Conservation (phyloP, 2,329 filamentous ascomycete species). For the Magnaporthiopsis rhizophila region DNA sequence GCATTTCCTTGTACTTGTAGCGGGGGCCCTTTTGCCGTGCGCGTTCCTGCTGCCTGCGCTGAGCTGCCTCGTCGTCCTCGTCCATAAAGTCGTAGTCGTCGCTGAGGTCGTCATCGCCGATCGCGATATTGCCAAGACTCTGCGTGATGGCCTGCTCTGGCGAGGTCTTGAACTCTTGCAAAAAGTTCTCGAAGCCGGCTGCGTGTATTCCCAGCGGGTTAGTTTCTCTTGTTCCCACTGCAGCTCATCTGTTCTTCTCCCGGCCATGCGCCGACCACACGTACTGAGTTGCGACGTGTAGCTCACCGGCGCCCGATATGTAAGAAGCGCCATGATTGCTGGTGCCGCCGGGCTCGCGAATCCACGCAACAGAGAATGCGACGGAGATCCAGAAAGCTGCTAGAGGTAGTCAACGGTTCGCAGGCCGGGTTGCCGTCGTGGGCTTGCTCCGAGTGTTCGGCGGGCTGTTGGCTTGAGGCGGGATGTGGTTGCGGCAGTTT, state of each 20-base stretch:
- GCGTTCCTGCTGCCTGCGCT: conserved; percentile 40
- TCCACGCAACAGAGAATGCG: not conserved
- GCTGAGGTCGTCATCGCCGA: conserved; percentile 78
- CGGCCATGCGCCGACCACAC: conserved; percentile 21
- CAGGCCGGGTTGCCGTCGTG: not conserved
- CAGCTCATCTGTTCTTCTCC: not conserved
- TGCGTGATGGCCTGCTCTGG: conserved; percentile 65
- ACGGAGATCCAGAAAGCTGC: not conserved
- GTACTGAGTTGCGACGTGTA: conserved; percentile 80
- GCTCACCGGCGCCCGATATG: conserved; percentile 70
- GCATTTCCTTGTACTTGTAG: conserved; percentile 78
- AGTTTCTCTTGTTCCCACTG: not conserved
- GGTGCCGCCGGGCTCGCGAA: not conserved
- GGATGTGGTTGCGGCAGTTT: not conserved
- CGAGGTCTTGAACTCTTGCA: conserved; percentile 78
- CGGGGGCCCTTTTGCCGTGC: conserved; percentile 49
- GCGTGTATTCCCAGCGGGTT: not conserved
- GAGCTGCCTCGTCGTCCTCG: conserved; percentile 57
- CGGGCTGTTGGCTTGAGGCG: not conserved
- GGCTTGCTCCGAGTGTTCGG: not conserved
- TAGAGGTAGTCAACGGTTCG: not conserved
- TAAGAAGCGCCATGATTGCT: conserved; percentile 70
- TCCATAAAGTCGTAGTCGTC: conserved; percentile 95
- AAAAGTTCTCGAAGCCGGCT: conserved; percentile 83
- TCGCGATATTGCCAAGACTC: conserved; percentile 74